These are phyloP conservation scores for Cladophialophora bantiana DNA, from an alignment of 2,329 filamentous ascomycete genomes.

Conservation along the genomic window DNA sequence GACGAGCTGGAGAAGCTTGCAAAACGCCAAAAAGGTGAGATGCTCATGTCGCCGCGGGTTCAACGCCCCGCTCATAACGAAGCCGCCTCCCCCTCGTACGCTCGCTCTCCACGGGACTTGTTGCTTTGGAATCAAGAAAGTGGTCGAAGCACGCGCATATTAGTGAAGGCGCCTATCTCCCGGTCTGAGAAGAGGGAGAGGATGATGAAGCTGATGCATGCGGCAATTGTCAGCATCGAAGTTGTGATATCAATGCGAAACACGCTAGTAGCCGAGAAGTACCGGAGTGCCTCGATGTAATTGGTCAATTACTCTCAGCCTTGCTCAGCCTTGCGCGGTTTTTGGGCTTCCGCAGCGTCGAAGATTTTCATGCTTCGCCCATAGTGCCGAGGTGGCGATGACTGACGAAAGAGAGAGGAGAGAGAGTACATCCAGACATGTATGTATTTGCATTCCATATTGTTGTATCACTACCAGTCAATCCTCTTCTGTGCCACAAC, in stretches of 20 bases:
- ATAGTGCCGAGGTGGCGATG: too few relatives aligned
- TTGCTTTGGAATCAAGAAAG: not conserved
- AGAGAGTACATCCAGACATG: not conserved
- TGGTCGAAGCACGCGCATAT: not conserved
- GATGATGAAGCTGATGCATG: not conserved
- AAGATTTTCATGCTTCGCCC: too few relatives aligned
- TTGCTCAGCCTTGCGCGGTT: not conserved
- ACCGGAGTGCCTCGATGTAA: not conserved
- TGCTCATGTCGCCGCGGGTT: not conserved
- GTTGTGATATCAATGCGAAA: not conserved
- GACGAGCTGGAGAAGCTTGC: slow-evolving; percentile 7
- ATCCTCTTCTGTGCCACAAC: slow-evolving; percentile 38
- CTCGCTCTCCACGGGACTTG: not conserved
- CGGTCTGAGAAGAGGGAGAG: not conserved
- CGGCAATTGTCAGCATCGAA: not conserved
- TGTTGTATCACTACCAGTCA: slow-evolving; percentile 32
- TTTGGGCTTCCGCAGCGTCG: too few relatives aligned
- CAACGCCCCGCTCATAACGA: slow-evolving; percentile 2
- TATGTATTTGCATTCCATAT: not conserved
- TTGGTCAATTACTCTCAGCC: not conserved
- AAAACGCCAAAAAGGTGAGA: not conserved
- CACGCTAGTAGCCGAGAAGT: not conserved
- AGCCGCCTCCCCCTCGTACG: not conserved
- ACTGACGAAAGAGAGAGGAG: too few relatives aligned
- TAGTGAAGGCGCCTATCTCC: too few relatives aligned